Evolutionary conservation across 2,329 filamentous ascomycete species (phyloP).

Genomic region (Trichoderma koningiopsis): DNA sequence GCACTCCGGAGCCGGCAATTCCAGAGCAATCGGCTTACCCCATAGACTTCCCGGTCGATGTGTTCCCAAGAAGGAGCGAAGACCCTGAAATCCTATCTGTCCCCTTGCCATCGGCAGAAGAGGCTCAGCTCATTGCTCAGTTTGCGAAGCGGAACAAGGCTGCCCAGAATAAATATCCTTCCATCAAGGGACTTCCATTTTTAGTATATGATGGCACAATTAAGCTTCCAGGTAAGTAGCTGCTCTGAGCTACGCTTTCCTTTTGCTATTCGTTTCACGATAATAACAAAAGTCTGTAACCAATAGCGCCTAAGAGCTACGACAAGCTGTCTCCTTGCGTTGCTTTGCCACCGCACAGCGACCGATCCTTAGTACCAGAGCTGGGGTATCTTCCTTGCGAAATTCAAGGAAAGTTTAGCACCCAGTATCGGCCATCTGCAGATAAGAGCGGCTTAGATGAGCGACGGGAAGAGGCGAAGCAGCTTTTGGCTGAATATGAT

Average conservation of each 20-base stretch:
- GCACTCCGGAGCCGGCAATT: conserved; percentile 32
- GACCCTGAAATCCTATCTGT: conserved; percentile 39
- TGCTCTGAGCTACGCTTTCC: not conserved
- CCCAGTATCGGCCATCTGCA: conserved; percentile 44
- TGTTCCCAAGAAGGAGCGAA: conserved; percentile 38
- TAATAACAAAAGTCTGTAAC: not conserved
- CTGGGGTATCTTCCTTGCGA: conserved; percentile 48
- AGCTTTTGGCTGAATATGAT: conserved; percentile 46
- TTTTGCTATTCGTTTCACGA: not conserved
- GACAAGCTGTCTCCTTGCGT: conserved; percentile 49
- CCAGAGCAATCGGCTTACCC: conserved; percentile 33
- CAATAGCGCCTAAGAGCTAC: conserved; percentile 45
- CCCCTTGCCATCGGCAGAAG: conserved; percentile 40
- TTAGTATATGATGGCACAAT: conserved; percentile 43
- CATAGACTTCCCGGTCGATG: conserved; percentile 37
- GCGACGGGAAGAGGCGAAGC: conserved; percentile 44
- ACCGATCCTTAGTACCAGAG: conserved; percentile 44
- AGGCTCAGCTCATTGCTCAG: conserved; percentile 41
- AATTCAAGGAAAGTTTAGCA: conserved; percentile 47
- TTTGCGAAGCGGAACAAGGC: conserved; percentile 44
- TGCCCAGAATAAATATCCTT: conserved; percentile 43
- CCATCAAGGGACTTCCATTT: conserved; percentile 44
- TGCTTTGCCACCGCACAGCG: conserved; percentile 44
- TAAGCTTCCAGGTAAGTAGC: conserved; percentile 42
- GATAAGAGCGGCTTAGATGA: conserved; percentile 47